These are phyloP conservation scores for Neocucurbitaria cava DNA, from an alignment of 2,329 filamentous ascomycete genomes.

Conservation along the genomic window DNA sequence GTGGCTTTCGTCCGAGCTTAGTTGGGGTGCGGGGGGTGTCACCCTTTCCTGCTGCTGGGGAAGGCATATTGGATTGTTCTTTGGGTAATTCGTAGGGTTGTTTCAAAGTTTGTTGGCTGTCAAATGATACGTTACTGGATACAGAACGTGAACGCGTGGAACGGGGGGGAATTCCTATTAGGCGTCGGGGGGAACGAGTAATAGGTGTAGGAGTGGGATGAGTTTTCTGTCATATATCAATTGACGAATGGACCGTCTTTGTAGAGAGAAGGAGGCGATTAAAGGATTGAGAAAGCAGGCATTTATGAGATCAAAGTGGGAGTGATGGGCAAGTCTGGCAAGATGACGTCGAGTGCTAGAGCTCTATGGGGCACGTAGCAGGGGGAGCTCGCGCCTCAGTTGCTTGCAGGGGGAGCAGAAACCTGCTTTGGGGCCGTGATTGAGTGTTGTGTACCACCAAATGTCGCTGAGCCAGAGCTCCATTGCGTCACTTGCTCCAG, in stretches of 20 bases:
- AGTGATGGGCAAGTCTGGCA: slow-evolving; percentile 22
- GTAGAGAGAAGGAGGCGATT: slow-evolving; percentile 25
- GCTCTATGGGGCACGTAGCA: slow-evolving; percentile 28
- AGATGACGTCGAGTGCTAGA: slow-evolving; percentile 44
- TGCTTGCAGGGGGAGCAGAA: slow-evolving; percentile 33
- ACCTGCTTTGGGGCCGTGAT: slow-evolving; percentile 46
- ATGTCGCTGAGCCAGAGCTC: slow-evolving; percentile 28
- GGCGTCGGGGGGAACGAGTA: slow-evolving; percentile 61
- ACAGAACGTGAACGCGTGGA: slow-evolving; percentile 49
- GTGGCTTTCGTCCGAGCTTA: slow-evolving; percentile 57
- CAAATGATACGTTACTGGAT: slow-evolving; percentile 45
- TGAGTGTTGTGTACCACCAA: slow-evolving; percentile 33
- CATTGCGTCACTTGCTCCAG: slow-evolving; percentile 47
- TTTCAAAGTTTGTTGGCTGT: slow-evolving; percentile 39
- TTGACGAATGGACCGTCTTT: slow-evolving; percentile 47
- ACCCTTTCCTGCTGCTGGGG: slow-evolving; percentile 59
- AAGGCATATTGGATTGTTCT: slow-evolving; percentile 53
- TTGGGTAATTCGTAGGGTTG: slow-evolving; percentile 40
- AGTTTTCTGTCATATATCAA: slow-evolving; percentile 58
- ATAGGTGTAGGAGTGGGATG: slow-evolving; percentile 57
- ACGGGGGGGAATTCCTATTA: slow-evolving; percentile 51
- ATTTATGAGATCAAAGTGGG: slow-evolving; percentile 40
- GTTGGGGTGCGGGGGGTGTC: slow-evolving; percentile 59
- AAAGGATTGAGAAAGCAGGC: slow-evolving; percentile 27
- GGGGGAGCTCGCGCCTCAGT: slow-evolving; percentile 47